Base-by-base conservation (phyloP, 345 rosid species). In the Gossypium turneri region DNA sequence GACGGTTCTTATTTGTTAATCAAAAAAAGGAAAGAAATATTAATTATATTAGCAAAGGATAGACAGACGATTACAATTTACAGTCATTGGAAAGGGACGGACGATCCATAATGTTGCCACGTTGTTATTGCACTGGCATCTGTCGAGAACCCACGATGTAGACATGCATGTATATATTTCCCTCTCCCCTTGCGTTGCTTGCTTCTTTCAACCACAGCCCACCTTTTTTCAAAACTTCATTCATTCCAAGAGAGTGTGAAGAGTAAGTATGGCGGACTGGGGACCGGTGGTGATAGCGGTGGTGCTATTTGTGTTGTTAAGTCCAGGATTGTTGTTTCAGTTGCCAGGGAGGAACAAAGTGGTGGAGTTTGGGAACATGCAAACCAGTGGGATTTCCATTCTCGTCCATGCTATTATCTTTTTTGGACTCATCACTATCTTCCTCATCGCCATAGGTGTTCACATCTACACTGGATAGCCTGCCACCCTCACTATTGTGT, bases 231-330 rank as follows among this genome's bases (percentile, higher is more conserved):
- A 34, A 34, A 34, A 6, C 38, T 34, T 34, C 6, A 34, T 34
- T 34, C 38, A 34, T 34, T 34, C 38, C 38, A 4, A 34, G 38
- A 34, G 38, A 34, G 38, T 34, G 38, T 34, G 38, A 34, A 34
- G 38, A 34, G 6, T 34, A 52, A 73, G 38, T 29, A 92, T 93
- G 98, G 94, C 97, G 51, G 99, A 94, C 34, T 92, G 97, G 98
- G 98, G 96, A 0, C 99, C 99, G 10, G 95, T 95, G n/a, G 77
- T 93, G 77, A 82, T 92, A 19, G 93, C 94, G 1, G 89, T 89
- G 85, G 90, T 93, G 70, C 81, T 94, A 71, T 94, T 94, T 78
- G 89, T 94, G 81, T 79, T 92, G 60, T 74, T 94, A 11, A 86
- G 88, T 51, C 97, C 97, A 9, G 97, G 98, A 27, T 81, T 94